These are phyloP conservation scores for Eucalyptus viminalis DNA, from an alignment of 345 rosid species.

Conservation along the genomic window DNA sequence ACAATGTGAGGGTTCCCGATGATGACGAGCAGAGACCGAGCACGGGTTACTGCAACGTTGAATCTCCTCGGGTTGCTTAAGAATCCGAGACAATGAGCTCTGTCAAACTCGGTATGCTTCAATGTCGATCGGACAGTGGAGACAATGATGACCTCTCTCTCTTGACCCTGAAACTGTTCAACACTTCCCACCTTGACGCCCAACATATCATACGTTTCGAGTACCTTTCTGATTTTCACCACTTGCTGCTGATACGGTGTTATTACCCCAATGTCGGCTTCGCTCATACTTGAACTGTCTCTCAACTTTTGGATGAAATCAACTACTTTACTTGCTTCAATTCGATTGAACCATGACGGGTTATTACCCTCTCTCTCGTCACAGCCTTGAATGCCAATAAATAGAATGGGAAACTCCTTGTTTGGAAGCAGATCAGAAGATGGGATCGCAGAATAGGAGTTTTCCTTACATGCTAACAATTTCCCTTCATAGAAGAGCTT, in stretches of 20 bases:
- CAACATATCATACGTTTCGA: constrained; percentile 27
- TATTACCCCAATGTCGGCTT: constrained; percentile 45
- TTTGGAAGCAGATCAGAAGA: constrained; percentile 18
- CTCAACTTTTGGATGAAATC: constrained; percentile 27
- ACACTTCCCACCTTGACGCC: constrained; percentile 57
- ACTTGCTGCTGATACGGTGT: constrained; percentile 63
- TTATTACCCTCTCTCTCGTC: constrained; percentile 64
- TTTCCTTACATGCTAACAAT: constrained; percentile 45
- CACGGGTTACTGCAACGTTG: constrained; percentile 47
- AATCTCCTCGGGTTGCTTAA: constrained; percentile 52
- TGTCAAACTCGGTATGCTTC: constrained; percentile 36
- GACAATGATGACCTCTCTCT: constrained; percentile 40
- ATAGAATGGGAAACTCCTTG: constrained; percentile 36
- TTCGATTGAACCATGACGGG: constrained; percentile 65
- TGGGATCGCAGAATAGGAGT: neutral
- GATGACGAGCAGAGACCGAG: constrained; percentile 33
- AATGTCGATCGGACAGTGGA: constrained; percentile 53
- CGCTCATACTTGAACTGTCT: constrained; percentile 2
- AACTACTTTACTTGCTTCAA: constrained; percentile 58
- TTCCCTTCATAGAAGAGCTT: constrained; percentile 38
- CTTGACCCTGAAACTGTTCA: constrained; percentile 71
- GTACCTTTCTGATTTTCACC: constrained; percentile 30
- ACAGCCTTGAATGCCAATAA: constrained; percentile 50
- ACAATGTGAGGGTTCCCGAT: constrained; percentile 49
- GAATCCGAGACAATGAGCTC: constrained; percentile 26